A percentile compares a stretch with the other conserved stretches of the same genome.
These are phyloP conservation scores for Coemansia sp. DNA, from an alignment of 192 early-diverging fungal genomes.

Conservation along the genomic window DNA sequence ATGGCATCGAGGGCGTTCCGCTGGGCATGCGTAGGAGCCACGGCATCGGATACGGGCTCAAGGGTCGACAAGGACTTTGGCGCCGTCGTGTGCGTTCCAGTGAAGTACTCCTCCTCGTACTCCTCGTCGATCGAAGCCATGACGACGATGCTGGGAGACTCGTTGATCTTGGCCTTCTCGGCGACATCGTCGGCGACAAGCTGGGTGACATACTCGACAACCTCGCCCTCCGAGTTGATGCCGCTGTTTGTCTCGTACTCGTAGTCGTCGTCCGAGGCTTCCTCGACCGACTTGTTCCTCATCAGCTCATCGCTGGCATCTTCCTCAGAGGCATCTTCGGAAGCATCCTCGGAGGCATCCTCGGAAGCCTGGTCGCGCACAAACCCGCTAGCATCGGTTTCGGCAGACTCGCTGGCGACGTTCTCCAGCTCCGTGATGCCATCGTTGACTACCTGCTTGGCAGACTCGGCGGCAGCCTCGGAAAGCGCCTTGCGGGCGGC, in stretches of 20 bases:
- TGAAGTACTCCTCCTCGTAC: constrained; percentile 43
- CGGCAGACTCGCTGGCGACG: constrained; percentile 12
- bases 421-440: constrained; percentile 23
- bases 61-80: not conserved
- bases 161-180: constrained; percentile 19
- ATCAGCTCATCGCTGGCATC: not conserved
- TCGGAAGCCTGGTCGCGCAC: constrained; percentile 6
- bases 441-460: constrained; percentile 25
- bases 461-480: constrained; percentile 40
- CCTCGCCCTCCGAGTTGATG: constrained; percentile 41
- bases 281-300: not conserved
- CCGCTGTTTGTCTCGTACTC: constrained; percentile 30
- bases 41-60: not conserved
- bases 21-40: constrained; percentile 7
- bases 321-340: constrained; percentile 4
- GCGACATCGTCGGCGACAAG: constrained; percentile 18
- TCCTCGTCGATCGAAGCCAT: constrained; percentile 45
- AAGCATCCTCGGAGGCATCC: constrained; percentile 8
- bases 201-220: constrained; percentile 39
- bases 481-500: constrained; percentile 31
- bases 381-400: not conserved
- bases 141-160: constrained; percentile 42
- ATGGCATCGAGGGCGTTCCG: constrained; percentile 12
- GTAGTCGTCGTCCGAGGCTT: constrained; percentile 12
- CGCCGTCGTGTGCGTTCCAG: not conserved